Conservation (phyloP, 352 stramenopile species). For the Globisporangium uncinulatum region DNA sequence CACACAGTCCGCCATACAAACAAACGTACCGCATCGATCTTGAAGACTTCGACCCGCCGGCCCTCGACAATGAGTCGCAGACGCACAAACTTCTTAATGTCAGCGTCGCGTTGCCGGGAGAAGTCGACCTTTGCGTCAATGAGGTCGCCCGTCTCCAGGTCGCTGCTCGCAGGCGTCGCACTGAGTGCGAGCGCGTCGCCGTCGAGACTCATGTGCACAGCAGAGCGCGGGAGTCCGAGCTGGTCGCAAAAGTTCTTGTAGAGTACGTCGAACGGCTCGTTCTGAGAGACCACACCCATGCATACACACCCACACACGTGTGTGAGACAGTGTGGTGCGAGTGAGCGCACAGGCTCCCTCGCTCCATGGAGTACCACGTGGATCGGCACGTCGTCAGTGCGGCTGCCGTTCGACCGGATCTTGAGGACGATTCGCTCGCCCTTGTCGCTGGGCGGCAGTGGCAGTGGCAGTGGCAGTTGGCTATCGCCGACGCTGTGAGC, state of each 20-base stretch:
- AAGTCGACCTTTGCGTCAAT: constrained; percentile 78
- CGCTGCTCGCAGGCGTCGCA: constrained; percentile 23
- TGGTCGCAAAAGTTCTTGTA: constrained; percentile 62
- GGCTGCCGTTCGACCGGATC: constrained; percentile 53
- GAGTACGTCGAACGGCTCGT: constrained; percentile 53
- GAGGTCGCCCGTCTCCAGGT: constrained; percentile 54
- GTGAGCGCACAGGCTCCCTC: neutral
- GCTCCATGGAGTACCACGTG: constrained; percentile 28
- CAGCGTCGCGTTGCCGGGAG: constrained; percentile 29
- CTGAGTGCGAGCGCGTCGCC: constrained; percentile 27
- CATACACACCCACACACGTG: neutral
- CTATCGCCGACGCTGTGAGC: constrained; percentile 1
- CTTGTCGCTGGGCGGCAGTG: constrained; percentile 21
- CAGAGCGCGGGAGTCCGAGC: constrained; percentile 47
- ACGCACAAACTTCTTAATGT: constrained; percentile 55
- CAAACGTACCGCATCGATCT: constrained; percentile 52
- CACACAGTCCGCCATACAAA: neutral
- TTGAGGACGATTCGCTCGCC: constrained; percentile 45
- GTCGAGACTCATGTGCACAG: constrained; percentile 60
- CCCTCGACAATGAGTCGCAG: constrained; percentile 48
- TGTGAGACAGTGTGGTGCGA: neutral
- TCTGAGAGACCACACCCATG: constrained; percentile 20
- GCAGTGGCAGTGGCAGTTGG: neutral
- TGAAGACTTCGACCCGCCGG: constrained; percentile 52
- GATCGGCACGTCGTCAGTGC: constrained; percentile 49